These are phyloP conservation scores for Colletotrichum echinochloae DNA, from an alignment of 2,329 filamentous ascomycete genomes.

Conservation along the genomic window DNA sequence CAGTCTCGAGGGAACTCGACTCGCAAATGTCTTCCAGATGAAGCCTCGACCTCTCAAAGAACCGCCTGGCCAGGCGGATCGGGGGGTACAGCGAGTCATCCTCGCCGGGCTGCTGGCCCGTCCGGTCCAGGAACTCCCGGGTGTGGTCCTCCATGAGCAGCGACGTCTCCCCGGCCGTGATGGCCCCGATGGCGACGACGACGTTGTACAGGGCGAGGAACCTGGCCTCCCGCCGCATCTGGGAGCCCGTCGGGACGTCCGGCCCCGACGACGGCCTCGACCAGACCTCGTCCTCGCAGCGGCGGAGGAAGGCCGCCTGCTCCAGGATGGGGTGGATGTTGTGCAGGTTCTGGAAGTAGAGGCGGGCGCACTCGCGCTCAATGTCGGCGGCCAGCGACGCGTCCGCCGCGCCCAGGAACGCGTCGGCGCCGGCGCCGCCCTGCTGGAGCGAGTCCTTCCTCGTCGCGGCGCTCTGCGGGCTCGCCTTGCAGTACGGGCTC, in stretches of 20 bases:
- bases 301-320: conserved; percentile 33
- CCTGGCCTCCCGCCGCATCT: conserved; percentile 22
- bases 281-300: conserved; percentile 42
- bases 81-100: conserved; percentile 38
- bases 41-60: conserved; percentile 39
- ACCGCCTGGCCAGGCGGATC: conserved; percentile 35
- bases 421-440: not conserved
- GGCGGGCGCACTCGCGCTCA: conserved; percentile 42
- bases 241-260: not conserved
- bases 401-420: conserved; percentile 1
- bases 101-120: conserved; percentile 18
- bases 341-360: conserved; percentile 44
- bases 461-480: conserved; percentile 9
- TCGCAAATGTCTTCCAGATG: conserved; percentile 41
- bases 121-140: conserved; percentile 36
- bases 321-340: conserved; percentile 44
- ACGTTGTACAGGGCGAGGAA: conserved; percentile 40
- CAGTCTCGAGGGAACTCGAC: conserved; percentile 40
- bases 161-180: conserved; percentile 40
- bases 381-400: conserved; percentile 30
- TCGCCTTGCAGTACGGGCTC: conserved; percentile 19
- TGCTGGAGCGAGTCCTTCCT: conserved; percentile 19
- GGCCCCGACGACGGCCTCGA: conserved; percentile 3
- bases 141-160: conserved; percentile 39
- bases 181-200: conserved; percentile 40